Conservation (phyloP, 2,329 filamentous ascomycete genomes). For the Xylariomycetidae sp. region DNA sequence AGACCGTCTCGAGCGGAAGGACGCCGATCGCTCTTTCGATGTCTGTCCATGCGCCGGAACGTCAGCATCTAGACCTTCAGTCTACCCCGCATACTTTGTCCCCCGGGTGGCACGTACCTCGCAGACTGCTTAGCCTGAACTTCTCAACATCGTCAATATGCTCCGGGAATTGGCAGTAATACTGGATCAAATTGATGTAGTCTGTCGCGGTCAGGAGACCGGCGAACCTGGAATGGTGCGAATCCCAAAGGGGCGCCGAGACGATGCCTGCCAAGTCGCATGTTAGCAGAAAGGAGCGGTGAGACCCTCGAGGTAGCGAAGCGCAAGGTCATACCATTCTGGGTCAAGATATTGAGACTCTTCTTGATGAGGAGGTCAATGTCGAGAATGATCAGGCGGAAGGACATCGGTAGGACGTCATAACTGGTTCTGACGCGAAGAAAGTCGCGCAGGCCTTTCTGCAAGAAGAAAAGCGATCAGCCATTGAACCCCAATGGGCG, state of each 20-base stretch:
- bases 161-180: constrained; percentile 96
- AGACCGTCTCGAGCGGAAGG: constrained; percentile 85
- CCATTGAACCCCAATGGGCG: too few relatives aligned
- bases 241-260: constrained; percentile 95
- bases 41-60: constrained; percentile 45
- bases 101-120: constrained; percentile 53
- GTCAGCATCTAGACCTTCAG: constrained; percentile 6
- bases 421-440: constrained; percentile 95
- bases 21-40: constrained; percentile 94
- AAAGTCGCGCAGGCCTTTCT: constrained; percentile 92
- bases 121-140: constrained; percentile 84
- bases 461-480: constrained; percentile 20
- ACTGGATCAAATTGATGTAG: constrained; percentile 98
- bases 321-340: constrained; percentile 63
- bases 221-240: constrained; percentile 84
- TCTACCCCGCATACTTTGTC: constrained; percentile 9
- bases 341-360: constrained; percentile 88
- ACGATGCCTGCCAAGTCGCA: constrained; percentile 67
- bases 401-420: constrained; percentile 93
- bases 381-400: constrained; percentile 92
- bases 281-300: constrained; percentile 3
- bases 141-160: constrained; percentile 86
- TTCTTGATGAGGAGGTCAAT: constrained; percentile 94
- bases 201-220: constrained; percentile 92
- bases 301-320: background rate